phyloP scores from a whole-genome alignment of 176 grass and related monocot genomes.

The Dendrocalamus sinicus region DNA sequence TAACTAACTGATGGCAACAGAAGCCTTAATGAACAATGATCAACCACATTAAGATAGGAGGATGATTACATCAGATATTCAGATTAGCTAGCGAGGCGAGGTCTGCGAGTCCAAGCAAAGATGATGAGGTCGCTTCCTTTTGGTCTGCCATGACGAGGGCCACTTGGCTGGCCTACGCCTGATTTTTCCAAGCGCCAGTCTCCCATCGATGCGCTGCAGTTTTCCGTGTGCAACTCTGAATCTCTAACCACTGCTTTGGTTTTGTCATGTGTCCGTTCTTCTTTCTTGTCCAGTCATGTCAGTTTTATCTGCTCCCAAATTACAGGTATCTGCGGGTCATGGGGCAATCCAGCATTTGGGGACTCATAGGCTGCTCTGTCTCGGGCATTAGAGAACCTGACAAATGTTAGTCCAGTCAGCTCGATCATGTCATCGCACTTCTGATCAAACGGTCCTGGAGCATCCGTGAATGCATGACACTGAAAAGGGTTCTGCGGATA shows the following conservation, averaged over 20 bases:
- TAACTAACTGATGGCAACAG: not conserved
- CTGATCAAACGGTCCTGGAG: not conserved
- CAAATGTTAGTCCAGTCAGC: constrained; percentile 1
- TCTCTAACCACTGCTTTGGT: not conserved
- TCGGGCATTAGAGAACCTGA: not conserved
- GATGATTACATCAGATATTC: not conserved
- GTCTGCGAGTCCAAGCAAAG: constrained; percentile 30
- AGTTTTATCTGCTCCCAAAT: constrained; percentile 9
- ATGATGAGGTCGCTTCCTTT: constrained; percentile 26
- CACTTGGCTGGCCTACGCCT: not conserved
- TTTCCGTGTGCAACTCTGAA: not conserved
- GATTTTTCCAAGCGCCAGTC: not conserved
- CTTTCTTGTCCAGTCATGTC: not conserved
- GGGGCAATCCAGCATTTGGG: not conserved
- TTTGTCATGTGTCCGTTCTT: not conserved
- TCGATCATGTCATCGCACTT: not conserved
- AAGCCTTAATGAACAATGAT: not conserved
- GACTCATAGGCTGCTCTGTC: not conserved
- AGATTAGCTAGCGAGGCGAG: not conserved
- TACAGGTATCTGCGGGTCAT: constrained; percentile 11
- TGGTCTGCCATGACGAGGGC: constrained; percentile 20
- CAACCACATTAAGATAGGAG: not conserved
- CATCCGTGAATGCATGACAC: not conserved
- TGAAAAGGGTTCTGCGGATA: not conserved
- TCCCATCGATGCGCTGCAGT: constrained; percentile 6